Evolutionary conservation across 1,284 basidiomycete genomes (phyloP).

Genomic region (Ustilago vetiveriae): DNA sequence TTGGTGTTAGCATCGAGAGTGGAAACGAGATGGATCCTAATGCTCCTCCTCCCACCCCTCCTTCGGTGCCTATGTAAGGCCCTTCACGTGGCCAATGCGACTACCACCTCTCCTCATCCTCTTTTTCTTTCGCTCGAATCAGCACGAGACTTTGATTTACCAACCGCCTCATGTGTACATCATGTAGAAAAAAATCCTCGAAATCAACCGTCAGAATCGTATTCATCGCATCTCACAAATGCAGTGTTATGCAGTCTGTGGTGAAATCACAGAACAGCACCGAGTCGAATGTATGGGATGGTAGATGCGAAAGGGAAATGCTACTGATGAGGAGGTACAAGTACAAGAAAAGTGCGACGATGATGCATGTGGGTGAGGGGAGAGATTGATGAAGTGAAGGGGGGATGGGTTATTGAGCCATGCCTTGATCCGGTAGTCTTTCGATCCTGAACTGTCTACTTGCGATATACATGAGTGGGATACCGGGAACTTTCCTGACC

Average conservation of each 20-base stretch:
- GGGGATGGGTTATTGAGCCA: slow-evolving; percentile 42
- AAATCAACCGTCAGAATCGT: too few relatives aligned
- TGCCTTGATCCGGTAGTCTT: slow-evolving; percentile 64
- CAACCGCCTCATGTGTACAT: neutral
- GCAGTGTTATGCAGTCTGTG: too few relatives aligned
- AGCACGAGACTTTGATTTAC: neutral
- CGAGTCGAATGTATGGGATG: too few relatives aligned
- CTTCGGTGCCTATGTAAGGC: slow-evolving; percentile 62
- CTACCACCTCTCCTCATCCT: slow-evolving; percentile 15
- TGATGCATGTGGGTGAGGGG: too few relatives aligned
- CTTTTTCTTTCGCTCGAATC: too few relatives aligned
- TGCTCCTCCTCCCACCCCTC: slow-evolving; percentile 59
- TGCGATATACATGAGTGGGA: slow-evolving; percentile 66
- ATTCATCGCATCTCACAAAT: neutral
- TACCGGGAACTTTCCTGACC: slow-evolving; percentile 77
- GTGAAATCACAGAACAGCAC: too few relatives aligned
- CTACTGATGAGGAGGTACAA: neutral
- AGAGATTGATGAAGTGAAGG: neutral
- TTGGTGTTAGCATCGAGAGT: slow-evolving; percentile 92
- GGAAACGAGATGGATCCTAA: slow-evolving; percentile 63
- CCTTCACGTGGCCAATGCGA: neutral
- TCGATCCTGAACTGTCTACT: slow-evolving; percentile 62
- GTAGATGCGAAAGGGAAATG: too few relatives aligned
- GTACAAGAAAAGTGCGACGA: neutral
- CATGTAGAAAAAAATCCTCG: neutral